A percentile compares a stretch with the other conserved stretches of the same genome.
These are phyloP conservation scores for Cytospora piceicola DNA, from an alignment of 2,329 filamentous ascomycete species.

Conservation along the genomic window DNA sequence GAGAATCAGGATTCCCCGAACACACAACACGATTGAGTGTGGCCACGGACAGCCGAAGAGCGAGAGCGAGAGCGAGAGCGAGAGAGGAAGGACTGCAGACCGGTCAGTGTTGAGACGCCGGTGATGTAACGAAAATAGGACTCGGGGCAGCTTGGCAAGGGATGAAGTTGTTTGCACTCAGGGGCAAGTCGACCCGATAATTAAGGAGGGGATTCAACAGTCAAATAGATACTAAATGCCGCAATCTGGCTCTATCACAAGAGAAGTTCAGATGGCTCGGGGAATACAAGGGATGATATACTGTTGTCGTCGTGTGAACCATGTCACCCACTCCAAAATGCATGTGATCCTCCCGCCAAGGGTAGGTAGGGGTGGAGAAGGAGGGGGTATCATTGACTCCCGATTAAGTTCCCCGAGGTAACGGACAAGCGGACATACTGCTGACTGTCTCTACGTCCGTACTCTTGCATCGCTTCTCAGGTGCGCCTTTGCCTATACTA, in stretches of 20 bases:
- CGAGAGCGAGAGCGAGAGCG: too few relatives aligned
- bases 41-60: too few relatives aligned
- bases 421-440: not conserved
- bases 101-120: not conserved
- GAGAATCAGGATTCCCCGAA: too few relatives aligned
- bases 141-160: not conserved
- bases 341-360: slow-evolving; percentile 6
- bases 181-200: not conserved
- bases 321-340: not conserved
- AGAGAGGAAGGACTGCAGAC: too few relatives aligned
- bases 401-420: slow-evolving; percentile 24
- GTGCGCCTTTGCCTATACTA: too few relatives aligned
- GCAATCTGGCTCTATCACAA: not conserved
- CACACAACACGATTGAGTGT: too few relatives aligned
- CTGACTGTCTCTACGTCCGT: not conserved
- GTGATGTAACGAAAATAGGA: not conserved
- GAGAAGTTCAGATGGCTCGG: not conserved
- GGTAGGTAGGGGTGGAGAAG: not conserved
- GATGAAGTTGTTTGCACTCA: not conserved
- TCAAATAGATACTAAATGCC: not conserved
- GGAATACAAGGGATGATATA: not conserved
- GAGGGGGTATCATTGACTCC: not conserved
- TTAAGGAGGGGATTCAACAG: not conserved
- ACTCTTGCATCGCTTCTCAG: too few relatives aligned
- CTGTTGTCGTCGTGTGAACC: not conserved